phyloP scores from a whole-genome alignment of 1,284 basidiomycete genomes.

The Calocybe gambosa region DNA sequence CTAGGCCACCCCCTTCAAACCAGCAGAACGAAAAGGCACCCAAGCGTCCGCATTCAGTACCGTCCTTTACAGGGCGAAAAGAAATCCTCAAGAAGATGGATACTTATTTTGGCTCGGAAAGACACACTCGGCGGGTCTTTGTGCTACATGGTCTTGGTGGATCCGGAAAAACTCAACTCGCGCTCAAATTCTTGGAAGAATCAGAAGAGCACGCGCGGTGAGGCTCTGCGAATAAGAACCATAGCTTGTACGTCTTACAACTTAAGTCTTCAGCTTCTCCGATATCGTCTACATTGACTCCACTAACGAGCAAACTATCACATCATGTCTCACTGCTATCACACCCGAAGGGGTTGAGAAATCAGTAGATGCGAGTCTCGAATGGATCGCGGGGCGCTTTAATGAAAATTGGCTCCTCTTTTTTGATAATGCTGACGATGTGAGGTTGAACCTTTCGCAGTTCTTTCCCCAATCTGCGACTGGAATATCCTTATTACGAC shows the following conservation, averaged over 20 bases:
- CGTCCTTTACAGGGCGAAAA: conserved; percentile 1
- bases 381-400: background rate
- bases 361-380: background rate
- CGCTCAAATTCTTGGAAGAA: background rate
- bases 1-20: too few species aligned
- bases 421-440: conserved; percentile 10
- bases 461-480: conserved; percentile 3
- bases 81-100: background rate
- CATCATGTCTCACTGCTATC: background rate
- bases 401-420: conserved; percentile 7
- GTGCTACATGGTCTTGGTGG: conserved; percentile 5
- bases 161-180: conserved; percentile 8
- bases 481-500: conserved; percentile 11
- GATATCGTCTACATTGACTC: conserved; percentile 8
- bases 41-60: background rate
- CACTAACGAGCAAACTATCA: background rate
- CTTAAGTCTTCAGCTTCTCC: conserved; percentile 10
- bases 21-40: too few species aligned
- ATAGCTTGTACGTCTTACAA: too few species aligned
- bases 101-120: too few species aligned
- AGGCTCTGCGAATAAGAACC: too few species aligned
- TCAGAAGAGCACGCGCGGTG: background rate
- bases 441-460: background rate
- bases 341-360: background rate
- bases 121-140: background rate